Evolutionary conservation across 352 stramenopile species (phyloP), one percentile per base, ranked within the genome.

Genomic region (Pythium periplocum): DNA sequence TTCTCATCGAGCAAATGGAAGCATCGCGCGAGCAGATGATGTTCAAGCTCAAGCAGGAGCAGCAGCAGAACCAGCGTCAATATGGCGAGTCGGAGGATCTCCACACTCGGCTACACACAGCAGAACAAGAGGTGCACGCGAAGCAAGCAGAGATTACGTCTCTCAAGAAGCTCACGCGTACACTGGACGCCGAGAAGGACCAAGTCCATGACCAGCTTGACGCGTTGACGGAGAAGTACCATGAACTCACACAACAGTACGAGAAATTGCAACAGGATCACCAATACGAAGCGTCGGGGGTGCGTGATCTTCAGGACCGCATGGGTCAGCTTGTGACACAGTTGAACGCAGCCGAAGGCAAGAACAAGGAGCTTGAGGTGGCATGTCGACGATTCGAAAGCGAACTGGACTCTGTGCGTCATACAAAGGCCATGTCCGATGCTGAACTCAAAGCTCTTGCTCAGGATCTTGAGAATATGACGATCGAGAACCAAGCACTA

Each of bases 391-490:
- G 71, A 40, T 38, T 92, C 12, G 75, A 88, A 47, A 72, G 55
- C 31, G 71, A 88, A 40, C 53, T 87, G 26, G 71, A 86, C 40
- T 66, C 48, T 30, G 47, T 86, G 6, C 73, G 83, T 35, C 77
- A 88, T 46, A 50, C 76, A 5, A 86, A 89, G 48, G 78, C 72
- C 2, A 79, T 92, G 69, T 69, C 74, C 53, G 78, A 76, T 40
- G 78, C 69, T 0, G 83, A 94, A 51, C 55, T 84, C 37, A 58
- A 68, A 2, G 83, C 83, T 34, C 69, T 94, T 1, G 61, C 69
- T 7, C 81, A 91, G 60, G 83, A 94, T 51, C 60, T 94, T 37
- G 81, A 94, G 49, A 91, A 94, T 55, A 94, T 94, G 83, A 94
- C 81, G 7, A 66, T 92, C 26, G 83, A 94, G 41, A 94, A 94